Conservation (phyloP, 805 yeast genomes). For the Lipomyces kockii region DNA sequence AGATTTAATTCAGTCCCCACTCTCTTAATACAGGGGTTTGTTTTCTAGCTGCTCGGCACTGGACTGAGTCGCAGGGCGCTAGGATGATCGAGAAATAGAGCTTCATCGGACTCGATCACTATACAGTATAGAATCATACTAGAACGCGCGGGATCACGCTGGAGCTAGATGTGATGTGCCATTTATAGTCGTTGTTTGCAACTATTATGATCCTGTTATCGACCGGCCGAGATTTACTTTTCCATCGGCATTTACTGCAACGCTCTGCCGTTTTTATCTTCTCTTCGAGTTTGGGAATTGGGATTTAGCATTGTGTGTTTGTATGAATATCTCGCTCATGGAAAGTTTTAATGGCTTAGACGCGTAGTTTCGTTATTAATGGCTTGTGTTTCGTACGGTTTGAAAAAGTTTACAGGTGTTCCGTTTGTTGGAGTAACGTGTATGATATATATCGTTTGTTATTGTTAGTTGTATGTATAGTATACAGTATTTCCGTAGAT, state of each 20-base stretch:
- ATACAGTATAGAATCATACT: background rate
- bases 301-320: background rate
- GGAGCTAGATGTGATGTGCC: background rate
- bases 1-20: constrained; percentile 15
- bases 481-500: background rate
- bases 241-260: background rate
- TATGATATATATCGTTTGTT: background rate
- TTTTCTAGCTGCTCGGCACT: background rate
- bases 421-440: background rate
- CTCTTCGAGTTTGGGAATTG: background rate
- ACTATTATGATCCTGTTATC: background rate
- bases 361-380: background rate
- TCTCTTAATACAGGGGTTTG: background rate
- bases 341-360: background rate
- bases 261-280: background rate
- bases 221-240: background rate
- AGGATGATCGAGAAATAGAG: background rate
- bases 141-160: background rate
- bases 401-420: background rate
- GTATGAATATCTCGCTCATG: background rate
- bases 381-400: background rate
- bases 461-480: background rate
- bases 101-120: background rate
- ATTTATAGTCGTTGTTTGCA: background rate
- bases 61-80: background rate